Evolutionary conservation across 306 rosid species (phyloP), one percentile per base, ranked within the genome.

Genomic region (Cyamopsis tetragonoloba): DNA sequence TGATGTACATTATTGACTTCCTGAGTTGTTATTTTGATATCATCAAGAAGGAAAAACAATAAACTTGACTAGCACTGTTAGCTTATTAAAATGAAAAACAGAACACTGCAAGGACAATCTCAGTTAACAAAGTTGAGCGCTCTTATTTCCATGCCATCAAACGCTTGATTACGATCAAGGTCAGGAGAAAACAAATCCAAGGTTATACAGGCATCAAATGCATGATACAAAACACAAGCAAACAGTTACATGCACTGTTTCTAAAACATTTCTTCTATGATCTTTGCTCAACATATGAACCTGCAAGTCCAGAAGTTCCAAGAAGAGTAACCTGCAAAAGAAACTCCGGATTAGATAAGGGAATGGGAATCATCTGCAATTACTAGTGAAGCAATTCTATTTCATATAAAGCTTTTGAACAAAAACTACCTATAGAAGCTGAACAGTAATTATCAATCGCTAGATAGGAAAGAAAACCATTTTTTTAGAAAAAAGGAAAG

Each of bases 231-330:
- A 56, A 62, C 55, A 62, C 56, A 37, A 53, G 41, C 70, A 53
- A 83, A 32, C 83, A 31, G 73, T 66, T 66, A 74, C 76, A 76
- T 59, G 51, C 47, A 9, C 54, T 51, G 68, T 53, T 70, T 72
- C 70, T n/a, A 26, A 61, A 69, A 47, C 61, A 26, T 46, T 50
- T 70, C 65, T 47, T 57, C 76, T 86, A 90, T 51, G 95, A 83
- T 82, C 99, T 88, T 73, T 95, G 96, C 80, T 90, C 97, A 12
- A 95, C 83, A 66, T 88, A 95, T 32, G 97, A 95, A 28, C 99
- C 99, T 0, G 97, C 88, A 35, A 95, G 96, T 66, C 97, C 99
- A 15, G 97, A 95, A 56, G 99, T 95, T 82, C 97, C 99, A 10
- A 95, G 97, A 79, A 90, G 95, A 0, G 95, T 62, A 65, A 95